Percentiles rank a stretch among this genome's conserved stretches.
These are phyloP conservation scores for Podila minutissima DNA, from an alignment of 192 early-diverging fungal species.

Conservation along the genomic window DNA sequence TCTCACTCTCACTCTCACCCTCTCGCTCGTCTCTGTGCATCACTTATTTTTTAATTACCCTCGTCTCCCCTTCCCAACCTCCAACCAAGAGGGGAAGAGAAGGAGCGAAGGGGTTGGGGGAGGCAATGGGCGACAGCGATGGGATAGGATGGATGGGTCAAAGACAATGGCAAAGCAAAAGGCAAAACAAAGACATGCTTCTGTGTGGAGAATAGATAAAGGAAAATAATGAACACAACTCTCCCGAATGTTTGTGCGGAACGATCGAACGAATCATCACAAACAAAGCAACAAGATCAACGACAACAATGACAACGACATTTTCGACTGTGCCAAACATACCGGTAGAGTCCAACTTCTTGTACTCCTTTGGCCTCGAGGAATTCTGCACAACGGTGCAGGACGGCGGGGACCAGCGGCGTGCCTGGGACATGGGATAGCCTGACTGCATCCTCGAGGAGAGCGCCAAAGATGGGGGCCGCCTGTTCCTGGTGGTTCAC, in stretches of 20 bases:
- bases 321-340: conserved; percentile 5
- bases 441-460: conserved; percentile 34
- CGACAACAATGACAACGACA: neutral
- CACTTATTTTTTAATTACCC: no score
- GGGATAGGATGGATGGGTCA: neutral
- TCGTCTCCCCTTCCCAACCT: no score
- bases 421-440: conserved; percentile 32
- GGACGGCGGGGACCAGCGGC: conserved; percentile 43
- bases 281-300: no score
- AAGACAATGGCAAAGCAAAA: neutral
- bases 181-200: neutral
- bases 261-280: no score
- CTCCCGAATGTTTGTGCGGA: no score
- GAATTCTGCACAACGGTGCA: conserved; percentile 45
- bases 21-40: no score
- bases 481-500: neutral
- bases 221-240: neutral
- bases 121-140: no score
- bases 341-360: conserved; percentile 51
- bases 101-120: no score
- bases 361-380: conserved; percentile 39
- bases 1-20: no score
- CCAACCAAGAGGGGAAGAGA: no score
- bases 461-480: conserved; percentile 27
- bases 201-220: neutral